Evolutionary conservation across 805 yeast genomes (phyloP).

Genomic region (Saturnispora ahearnii): DNA sequence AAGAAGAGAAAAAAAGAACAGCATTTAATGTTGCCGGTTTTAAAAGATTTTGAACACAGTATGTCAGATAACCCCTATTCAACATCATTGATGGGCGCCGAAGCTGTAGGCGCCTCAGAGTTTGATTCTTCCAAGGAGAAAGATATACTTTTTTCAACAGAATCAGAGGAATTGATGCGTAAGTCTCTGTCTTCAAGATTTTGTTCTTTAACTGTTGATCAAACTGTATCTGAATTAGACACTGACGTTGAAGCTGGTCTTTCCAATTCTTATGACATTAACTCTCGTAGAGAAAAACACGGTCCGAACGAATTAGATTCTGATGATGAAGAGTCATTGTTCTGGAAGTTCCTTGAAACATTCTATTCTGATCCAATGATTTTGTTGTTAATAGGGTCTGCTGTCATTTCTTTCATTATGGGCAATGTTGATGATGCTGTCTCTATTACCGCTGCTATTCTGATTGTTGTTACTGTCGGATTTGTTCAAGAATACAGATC

Average conservation of each 20-base stretch:
- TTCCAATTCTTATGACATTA: slow-evolving; percentile 57
- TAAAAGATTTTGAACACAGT: neutral
- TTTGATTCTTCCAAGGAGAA: slow-evolving; percentile 11
- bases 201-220: slow-evolving; percentile 54
- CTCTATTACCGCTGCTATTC: slow-evolving; percentile 84
- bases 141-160: slow-evolving; percentile 10
- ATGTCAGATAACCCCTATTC: slow-evolving; percentile 15
- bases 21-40: neutral
- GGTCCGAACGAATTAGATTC: slow-evolving; percentile 73
- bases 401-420: slow-evolving; percentile 77
- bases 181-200: slow-evolving; percentile 43
- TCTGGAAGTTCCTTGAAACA: slow-evolving; percentile 65
- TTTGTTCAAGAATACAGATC: slow-evolving; percentile 95
- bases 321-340: slow-evolving; percentile 70
- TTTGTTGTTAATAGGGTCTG: slow-evolving; percentile 80
- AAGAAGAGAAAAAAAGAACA: neutral
- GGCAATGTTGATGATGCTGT: slow-evolving; percentile 95
- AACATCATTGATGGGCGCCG: slow-evolving; percentile 7
- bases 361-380: slow-evolving; percentile 91
- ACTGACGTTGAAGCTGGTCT: slow-evolving; percentile 60
- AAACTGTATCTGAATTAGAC: slow-evolving; percentile 50
- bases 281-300: slow-evolving; percentile 59
- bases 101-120: slow-evolving; percentile 9
- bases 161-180: slow-evolving; percentile 14
- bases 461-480: slow-evolving; percentile 93